Conservation (phyloP, 2,329 filamentous ascomycete species). For the Fusarium haematococcum region DNA sequence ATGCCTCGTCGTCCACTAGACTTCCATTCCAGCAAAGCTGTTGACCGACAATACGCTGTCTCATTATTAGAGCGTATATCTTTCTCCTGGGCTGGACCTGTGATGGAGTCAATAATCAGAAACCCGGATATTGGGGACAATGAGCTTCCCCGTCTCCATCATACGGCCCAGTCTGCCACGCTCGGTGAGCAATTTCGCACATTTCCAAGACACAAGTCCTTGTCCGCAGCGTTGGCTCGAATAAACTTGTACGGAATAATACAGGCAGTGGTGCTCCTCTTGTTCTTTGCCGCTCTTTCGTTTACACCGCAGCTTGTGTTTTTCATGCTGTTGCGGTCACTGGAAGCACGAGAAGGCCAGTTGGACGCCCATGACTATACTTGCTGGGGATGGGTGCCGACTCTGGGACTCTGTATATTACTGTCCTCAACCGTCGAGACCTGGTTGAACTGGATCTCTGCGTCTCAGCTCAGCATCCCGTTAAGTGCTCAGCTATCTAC, state of each 20-base stretch:
- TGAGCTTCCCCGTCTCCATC: background rate
- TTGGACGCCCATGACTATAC: background rate
- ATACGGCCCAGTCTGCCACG: background rate
- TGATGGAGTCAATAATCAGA: background rate
- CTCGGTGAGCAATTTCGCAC: background rate
- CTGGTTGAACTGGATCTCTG: background rate
- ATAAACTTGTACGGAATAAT: background rate
- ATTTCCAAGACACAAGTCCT: background rate
- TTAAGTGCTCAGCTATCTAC: background rate
- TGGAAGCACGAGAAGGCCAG: background rate
- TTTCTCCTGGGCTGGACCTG: background rate
- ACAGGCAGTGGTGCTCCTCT: background rate
- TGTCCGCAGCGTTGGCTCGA: background rate
- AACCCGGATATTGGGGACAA: background rate
- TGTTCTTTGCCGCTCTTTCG: background rate
- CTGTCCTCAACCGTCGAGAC: background rate
- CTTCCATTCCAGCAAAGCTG: background rate
- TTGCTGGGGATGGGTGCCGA: background rate
- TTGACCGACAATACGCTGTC: background rate
- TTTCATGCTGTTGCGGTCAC: background rate
- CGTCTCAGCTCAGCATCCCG: background rate
- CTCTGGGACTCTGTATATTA: background rate
- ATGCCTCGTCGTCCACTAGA: background rate
- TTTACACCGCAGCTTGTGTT: background rate
- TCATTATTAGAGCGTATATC: background rate